Evolutionary conservation across 768 basidiomycete species (phyloP).

Genomic region (Leccinum uliginosum): DNA sequence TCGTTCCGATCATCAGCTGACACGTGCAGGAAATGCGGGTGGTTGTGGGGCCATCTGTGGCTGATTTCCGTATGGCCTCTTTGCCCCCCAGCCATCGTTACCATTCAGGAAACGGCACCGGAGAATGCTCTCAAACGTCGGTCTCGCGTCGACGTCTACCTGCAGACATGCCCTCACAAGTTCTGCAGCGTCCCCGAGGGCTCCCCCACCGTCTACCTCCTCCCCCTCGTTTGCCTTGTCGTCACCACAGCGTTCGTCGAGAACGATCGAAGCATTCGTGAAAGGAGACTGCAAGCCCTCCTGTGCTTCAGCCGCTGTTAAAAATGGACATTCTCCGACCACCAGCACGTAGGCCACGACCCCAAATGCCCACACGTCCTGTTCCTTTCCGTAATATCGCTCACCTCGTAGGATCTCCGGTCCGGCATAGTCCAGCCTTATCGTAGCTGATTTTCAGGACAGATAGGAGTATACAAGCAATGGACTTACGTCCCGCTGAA

Average conservation of each 20-base stretch:
- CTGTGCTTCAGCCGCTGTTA: conserved; percentile 87
- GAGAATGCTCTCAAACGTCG: conserved; percentile 80
- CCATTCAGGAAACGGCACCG: conserved; percentile 80
- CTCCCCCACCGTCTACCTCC: conserved; percentile 80
- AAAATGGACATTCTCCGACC: conserved; percentile 88
- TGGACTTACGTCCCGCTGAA: conserved; percentile 86
- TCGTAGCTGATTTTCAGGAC: conserved; percentile 10
- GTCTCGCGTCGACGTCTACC: conserved; percentile 72
- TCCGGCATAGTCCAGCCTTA: conserved; percentile 87
- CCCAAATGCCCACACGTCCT: conserved; percentile 98
- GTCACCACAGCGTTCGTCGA: conserved; percentile 78
- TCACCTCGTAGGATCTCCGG: conserved; percentile 96
- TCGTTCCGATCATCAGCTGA: conserved; percentile 20
- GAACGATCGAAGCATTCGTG: conserved; percentile 66
- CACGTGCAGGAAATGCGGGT: conserved; percentile 31
- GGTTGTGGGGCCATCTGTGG: conserved; percentile 22
- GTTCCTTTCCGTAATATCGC: conserved; percentile 92
- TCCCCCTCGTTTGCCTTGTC: conserved; percentile 69
- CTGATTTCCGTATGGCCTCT: conserved; percentile 27
- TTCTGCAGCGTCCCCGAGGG: conserved; percentile 78
- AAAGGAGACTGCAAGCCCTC: conserved; percentile 76
- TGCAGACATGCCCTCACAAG: conserved; percentile 82
- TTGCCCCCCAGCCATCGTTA: conserved; percentile 64
- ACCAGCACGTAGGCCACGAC: conserved; percentile 95
- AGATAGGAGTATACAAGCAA: not conserved